These are phyloP conservation scores for Nitzschia sp. DNA, from an alignment of 108 stramenopile species.

Conservation along the genomic window DNA sequence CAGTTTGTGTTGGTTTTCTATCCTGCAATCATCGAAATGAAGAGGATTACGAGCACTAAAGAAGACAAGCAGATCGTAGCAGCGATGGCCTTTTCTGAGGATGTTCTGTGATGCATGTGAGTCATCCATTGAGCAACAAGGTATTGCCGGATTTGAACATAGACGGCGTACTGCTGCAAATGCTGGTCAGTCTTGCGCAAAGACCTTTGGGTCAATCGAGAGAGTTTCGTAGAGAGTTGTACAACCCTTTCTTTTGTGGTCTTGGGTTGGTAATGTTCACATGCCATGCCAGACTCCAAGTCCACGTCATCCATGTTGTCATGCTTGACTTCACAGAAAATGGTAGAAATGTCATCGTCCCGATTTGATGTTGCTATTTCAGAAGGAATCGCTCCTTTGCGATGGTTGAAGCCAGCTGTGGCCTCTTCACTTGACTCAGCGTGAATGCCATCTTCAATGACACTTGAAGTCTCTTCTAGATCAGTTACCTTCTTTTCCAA, in stretches of 20 bases:
- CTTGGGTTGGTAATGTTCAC: not conserved
- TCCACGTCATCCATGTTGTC: not conserved
- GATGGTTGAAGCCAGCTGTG: no score
- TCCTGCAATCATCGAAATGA: slow-evolving; percentile 8
- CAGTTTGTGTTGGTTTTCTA: no score
- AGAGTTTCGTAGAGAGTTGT: not conserved
- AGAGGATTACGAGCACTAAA: slow-evolving; percentile 1
- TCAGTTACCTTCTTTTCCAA: not conserved
- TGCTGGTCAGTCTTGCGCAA: not conserved
- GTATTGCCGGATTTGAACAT: not conserved
- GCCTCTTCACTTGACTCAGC: no score
- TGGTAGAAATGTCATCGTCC: slow-evolving; percentile 9
- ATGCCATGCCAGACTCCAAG: no score
- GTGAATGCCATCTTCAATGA: not conserved
- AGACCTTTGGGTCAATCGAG: no score
- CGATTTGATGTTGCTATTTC: not conserved
- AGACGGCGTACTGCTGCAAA: not conserved
- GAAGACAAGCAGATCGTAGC: slow-evolving; percentile 1
- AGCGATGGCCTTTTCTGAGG: slow-evolving; percentile 3
- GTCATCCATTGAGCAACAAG: slow-evolving; percentile 11
- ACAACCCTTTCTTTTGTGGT: not conserved
- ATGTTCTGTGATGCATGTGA: not conserved
- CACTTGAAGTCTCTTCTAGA: not conserved
- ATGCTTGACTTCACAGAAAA: slow-evolving; percentile 8
- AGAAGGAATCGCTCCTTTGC: not conserved